phyloP scores from a whole-genome alignment of 306 rosid genomes.

The Inga laurina region DNA sequence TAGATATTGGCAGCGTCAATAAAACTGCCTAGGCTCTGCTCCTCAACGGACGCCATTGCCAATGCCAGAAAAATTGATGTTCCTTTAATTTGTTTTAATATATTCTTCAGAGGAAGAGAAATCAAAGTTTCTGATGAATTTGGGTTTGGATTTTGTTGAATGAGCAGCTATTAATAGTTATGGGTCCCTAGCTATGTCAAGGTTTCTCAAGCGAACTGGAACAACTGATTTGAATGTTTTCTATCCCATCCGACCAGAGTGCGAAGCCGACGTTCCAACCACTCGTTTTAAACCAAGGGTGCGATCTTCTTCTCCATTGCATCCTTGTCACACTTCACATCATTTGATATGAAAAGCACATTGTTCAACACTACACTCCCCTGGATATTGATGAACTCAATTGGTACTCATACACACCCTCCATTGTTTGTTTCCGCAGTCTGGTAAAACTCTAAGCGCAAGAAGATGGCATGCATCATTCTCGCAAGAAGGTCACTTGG shows the following conservation, averaged over 20 bases:
- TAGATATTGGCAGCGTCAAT: slow-evolving; percentile 22
- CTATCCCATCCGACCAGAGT: slow-evolving; percentile 51
- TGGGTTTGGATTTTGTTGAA: slow-evolving; percentile 27
- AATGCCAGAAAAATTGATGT: background rate
- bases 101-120: background rate
- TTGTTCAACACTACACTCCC: background rate
- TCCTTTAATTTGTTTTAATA: background rate
- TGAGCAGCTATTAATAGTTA: slow-evolving; percentile 35
- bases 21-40: slow-evolving; percentile 15
- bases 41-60: slow-evolving; percentile 5
- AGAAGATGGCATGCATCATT: slow-evolving; percentile 93
- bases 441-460: slow-evolving; percentile 89
- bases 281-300: slow-evolving; percentile 90
- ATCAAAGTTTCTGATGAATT: background rate
- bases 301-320: slow-evolving; percentile 8
- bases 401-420: background rate
- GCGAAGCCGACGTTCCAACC: slow-evolving; percentile 47
- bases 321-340: background rate
- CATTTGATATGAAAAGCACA: background rate
- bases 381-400: background rate
- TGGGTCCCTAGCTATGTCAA: slow-evolving; percentile 31
- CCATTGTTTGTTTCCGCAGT: slow-evolving; percentile 46
- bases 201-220: slow-evolving; percentile 39
- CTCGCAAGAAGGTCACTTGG: slow-evolving; percentile 75
- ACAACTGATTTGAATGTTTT: slow-evolving; percentile 49